Conservation (phyloP, 139 green algal genomes). For the Tetradesmus lagerheimii region DNA sequence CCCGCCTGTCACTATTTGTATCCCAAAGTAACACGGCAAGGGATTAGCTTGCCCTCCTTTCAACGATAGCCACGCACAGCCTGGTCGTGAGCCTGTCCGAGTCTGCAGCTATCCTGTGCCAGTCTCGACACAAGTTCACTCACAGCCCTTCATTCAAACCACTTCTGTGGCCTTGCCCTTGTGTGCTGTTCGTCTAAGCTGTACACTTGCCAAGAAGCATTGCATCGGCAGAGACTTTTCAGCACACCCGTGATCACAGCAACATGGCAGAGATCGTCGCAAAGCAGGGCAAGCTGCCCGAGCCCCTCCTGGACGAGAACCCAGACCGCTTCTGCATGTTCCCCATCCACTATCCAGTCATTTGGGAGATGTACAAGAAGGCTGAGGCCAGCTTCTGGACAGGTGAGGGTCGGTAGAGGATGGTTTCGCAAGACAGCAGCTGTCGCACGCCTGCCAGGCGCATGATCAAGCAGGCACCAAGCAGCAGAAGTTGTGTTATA, state of each 20-base stretch:
- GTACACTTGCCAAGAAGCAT: not conserved
- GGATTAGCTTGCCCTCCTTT: not conserved
- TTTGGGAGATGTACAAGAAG: slow-evolving; percentile 99
- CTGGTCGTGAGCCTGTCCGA: not conserved
- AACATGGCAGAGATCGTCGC: slow-evolving; percentile 22
- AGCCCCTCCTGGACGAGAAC: slow-evolving; percentile 91
- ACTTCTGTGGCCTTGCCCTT: not conserved
- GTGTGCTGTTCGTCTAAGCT: not conserved
- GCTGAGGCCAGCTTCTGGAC: slow-evolving; percentile 97
- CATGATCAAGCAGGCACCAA: not conserved
- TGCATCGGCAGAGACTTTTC: not conserved
- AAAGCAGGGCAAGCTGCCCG: slow-evolving; percentile 44
- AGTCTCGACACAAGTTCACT: not conserved
- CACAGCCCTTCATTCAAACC: not conserved
- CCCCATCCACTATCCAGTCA: slow-evolving; percentile 84
- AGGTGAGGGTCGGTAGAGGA: slow-evolving; percentile 59
- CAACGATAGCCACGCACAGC: not conserved
- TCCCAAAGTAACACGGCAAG: not conserved
- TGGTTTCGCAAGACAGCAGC: slow-evolving; percentile 10
- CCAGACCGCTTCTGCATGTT: slow-evolving; percentile 96
- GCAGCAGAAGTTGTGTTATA: not conserved
- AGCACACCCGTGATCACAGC: not conserved
- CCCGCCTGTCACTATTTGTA: not conserved
- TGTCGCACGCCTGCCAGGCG: not conserved
- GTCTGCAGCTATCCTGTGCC: not conserved